Base-by-base conservation (phyloP, 2,329 filamentous ascomycete genomes). In the Pseudogymnoascus verrucosus region DNA sequence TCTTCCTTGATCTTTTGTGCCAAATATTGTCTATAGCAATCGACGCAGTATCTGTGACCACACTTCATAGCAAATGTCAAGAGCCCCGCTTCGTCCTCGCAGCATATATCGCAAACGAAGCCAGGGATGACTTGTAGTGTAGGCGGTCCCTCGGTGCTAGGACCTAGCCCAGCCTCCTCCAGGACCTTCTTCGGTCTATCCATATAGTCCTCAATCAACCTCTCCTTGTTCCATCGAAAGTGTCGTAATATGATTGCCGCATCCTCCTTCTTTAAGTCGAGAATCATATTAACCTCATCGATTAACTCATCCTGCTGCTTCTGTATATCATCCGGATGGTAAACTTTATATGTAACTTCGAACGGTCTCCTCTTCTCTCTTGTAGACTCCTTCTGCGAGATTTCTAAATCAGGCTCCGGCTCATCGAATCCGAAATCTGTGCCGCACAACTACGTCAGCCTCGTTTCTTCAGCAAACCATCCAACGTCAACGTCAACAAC, bases 71-170 rank as follows among this genome's bases (percentile, higher is more conserved):
- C 91, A 76, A 97, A 98, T 1, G 90, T 92, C 74, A 90, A 76
- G 19, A 97, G 78, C 0, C 84, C 86, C 0, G 86, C 81, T 19
- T 84, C 89, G 68, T 99, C 95, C 71, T 98, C 93, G 75, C 90
- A 98, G 78, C 95, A 99, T 68, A 99, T 99, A 66, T 96, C 92
- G 77, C 95, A 99, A 70, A 84, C 81, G 74, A 99, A 99, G 7
- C 87, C 91, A 12, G 85, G 81, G 16, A 93, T 78, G 14, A 81
- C 78, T 73, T 93, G 84, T 3, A 96, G 82, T 71, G 84, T 87
- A 1, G 90, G 89, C 10, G 83, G 80, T 10, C 78, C 78, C 1
- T 78, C 77, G n/a, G 84, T 80, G 65, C 80, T 85, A 63, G 87
- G 83, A 37, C 88, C 89, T 31, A 99, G 78, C 0, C 95, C 95